These are phyloP conservation scores for Plasmodium coatneyi DNA, from an alignment of 169 alveolate genomes.

Conservation along the genomic window DNA sequence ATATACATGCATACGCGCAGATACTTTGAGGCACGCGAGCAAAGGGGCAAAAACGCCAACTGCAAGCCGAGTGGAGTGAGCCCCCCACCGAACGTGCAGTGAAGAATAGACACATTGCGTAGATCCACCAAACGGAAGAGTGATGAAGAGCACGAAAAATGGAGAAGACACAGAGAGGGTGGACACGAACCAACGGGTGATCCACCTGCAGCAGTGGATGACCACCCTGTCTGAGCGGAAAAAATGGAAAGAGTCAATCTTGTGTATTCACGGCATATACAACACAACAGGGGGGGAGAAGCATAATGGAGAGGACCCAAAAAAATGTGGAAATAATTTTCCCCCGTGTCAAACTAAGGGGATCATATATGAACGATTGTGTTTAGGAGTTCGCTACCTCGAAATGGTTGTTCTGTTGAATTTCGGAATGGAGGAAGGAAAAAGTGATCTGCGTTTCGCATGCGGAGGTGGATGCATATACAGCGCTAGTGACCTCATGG, in stretches of 20 bases:
- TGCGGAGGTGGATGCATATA: constrained; percentile 6
- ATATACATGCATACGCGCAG: not conserved
- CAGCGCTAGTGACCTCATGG: constrained; percentile 6
- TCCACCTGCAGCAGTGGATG: constrained; percentile 12
- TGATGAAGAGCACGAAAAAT: not conserved
- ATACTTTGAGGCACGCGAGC: not conserved
- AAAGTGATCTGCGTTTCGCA: constrained; percentile 14
- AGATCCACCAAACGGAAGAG: not conserved
- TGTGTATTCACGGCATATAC: constrained; percentile 1
- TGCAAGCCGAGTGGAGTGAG: not conserved
- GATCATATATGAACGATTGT: constrained; percentile 18
- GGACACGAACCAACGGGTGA: not conserved
- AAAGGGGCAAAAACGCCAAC: too few relatives aligned
- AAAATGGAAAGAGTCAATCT: not conserved
- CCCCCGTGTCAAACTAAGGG: not conserved
- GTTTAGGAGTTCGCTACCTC: constrained; percentile 28
- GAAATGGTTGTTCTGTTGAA: constrained; percentile 20
- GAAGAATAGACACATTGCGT: not conserved
- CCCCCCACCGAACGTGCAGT: not conserved
- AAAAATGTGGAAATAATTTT: not conserved
- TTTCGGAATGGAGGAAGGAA: not conserved
- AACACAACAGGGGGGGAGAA: not conserved
- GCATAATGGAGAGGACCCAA: not conserved
- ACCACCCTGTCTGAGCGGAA: not conserved
- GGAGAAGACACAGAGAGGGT: not conserved